These are phyloP conservation scores for Irpex rosettiformis DNA, from an alignment of 1,284 basidiomycete species.

Conservation along the genomic window DNA sequence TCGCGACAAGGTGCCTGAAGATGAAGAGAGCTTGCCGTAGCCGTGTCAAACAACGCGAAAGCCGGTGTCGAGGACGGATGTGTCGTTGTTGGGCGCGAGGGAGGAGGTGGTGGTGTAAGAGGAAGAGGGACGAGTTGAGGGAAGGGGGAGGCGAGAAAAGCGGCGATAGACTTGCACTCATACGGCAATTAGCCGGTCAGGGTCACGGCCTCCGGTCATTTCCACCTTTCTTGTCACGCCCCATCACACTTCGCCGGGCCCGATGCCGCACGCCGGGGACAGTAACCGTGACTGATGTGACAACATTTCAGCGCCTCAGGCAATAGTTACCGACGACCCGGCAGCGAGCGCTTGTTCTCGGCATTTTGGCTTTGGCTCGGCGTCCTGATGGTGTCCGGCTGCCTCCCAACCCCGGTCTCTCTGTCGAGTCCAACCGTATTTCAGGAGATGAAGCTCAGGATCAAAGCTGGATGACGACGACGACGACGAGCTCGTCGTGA, in stretches of 20 bases:
- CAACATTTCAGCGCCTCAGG: neutral
- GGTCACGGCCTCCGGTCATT: slow-evolving; percentile 9
- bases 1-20: neutral
- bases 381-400: neutral
- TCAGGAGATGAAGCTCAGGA: no score
- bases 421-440: no score
- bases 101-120: neutral
- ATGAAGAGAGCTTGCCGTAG: neutral
- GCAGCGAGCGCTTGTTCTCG: neutral
- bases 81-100: slow-evolving; percentile 1
- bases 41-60: neutral
- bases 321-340: neutral
- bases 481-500: no score
- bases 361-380: neutral
- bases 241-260: neutral
- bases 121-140: slow-evolving; percentile 3
- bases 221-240: neutral
- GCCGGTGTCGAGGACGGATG: neutral
- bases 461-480: no score
- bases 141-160: slow-evolving; percentile 6
- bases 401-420: neutral
- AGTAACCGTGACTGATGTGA: neutral
- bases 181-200: slow-evolving; percentile 9
- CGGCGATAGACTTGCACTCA: slow-evolving; percentile 12
- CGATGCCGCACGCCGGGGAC: neutral